These are phyloP conservation scores for Ananas comosus DNA, from an alignment of 176 grass and related monocot genomes.

Conservation along the genomic window DNA sequence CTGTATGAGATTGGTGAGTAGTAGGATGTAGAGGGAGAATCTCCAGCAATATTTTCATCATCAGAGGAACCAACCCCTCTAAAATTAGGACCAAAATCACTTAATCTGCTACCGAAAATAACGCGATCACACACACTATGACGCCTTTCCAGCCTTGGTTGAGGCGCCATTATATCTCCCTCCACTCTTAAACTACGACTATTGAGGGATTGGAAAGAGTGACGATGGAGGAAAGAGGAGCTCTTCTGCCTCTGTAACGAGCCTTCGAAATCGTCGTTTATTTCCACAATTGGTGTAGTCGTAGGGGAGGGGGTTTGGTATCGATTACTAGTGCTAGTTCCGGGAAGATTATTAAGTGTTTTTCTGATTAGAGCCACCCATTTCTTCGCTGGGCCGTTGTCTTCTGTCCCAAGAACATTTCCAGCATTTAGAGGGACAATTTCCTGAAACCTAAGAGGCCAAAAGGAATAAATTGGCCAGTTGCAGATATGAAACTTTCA, in stretches of 20 bases:
- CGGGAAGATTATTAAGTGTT: conserved; percentile 78
- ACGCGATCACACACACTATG: conserved; percentile 82
- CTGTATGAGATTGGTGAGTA: conserved; percentile 81
- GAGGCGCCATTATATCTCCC: conserved; percentile 53
- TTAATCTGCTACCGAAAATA: conserved; percentile 64
- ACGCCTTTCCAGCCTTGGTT: conserved; percentile 79
- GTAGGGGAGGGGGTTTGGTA: conserved; percentile 78
- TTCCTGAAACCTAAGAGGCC: conserved; percentile 73
- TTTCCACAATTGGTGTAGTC: conserved; percentile 66
- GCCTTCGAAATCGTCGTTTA: conserved; percentile 82
- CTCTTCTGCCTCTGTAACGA: conserved; percentile 45
- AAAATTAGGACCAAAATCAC: conserved; percentile 70
- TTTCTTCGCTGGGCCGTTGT: conserved; percentile 87
- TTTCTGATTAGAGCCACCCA: conserved; percentile 82
- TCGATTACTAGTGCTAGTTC: conserved; percentile 57
- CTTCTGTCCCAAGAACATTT: conserved; percentile 96
- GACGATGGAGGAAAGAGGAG: conserved; percentile 58
- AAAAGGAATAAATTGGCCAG: not conserved
- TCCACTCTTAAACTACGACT: conserved; percentile 86
- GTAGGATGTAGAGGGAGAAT: conserved; percentile 70
- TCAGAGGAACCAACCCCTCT: conserved; percentile 72
- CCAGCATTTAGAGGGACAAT: conserved; percentile 92
- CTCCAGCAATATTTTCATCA: conserved; percentile 66
- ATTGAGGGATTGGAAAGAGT: conserved; percentile 73
- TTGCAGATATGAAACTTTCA: not conserved